Evolutionary conservation across 2,329 filamentous ascomycete species (phyloP), one percentile per base, ranked within the genome.

Genomic region (Xylaria digitata): DNA sequence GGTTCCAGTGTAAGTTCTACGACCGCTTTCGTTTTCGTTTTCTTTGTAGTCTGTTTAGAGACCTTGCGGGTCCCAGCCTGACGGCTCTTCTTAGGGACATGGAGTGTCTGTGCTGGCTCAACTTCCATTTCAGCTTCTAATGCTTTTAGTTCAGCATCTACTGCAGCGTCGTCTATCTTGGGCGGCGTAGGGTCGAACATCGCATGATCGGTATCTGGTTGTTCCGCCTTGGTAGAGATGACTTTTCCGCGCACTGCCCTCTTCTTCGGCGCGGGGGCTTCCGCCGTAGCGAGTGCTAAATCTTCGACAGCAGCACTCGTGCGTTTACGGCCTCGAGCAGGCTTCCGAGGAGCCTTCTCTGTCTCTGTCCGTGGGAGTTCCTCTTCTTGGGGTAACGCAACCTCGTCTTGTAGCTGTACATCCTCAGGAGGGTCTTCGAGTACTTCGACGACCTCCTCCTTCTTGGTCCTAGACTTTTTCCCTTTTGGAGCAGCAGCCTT

Each of bases 291-390:
- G 49, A 82, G 67, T 0, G 75, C 76, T 0, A 83, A 81, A 50
- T 86, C 82, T 19, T 88, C 84, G 52, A 89, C 79, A 9, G 86
- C 85, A 37, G 88, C 86, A 68, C 89, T 92, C 3, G 81, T 78
- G 67, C 90, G 84, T 77, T 93, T 93, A 75, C 84, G 88, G 34
- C 87, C 88, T 56, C 84, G 81, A 1, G 80, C 73, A 1, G 81
- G 72, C 70, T 85, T 84, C 0, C 78, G 42, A 6, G 34, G 6
- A 45, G 26, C 6, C 23, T 60, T 56, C 34, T 59, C 75, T 0
- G 80, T 76, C 1, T 80, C 78, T 1, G 76, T 75, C 23, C 75
- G 74, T 2, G 75, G 71, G 1, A 46, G 2, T 3, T 78, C 73
- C 46, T 78, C 74, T 4, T 73, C 53, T 67, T 1, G 74, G 69